phyloP scores from a whole-genome alignment of 2,329 filamentous ascomycete species.

The Fusarium succisae region DNA sequence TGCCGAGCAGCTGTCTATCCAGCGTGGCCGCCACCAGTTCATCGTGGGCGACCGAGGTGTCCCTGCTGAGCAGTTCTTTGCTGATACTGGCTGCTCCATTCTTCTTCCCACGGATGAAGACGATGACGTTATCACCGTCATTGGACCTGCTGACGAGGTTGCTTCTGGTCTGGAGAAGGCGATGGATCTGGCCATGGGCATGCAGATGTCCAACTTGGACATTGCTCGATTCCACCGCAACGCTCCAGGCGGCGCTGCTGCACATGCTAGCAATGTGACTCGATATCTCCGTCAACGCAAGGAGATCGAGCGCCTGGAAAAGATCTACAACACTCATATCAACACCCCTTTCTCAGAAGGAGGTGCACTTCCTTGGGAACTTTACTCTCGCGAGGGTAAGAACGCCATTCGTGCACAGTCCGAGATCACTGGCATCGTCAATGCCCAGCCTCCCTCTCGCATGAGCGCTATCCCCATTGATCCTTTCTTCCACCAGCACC shows the following conservation, averaged over 20 bases:
- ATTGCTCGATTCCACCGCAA: constrained; percentile 81
- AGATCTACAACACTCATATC: constrained; percentile 84
- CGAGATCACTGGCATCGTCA: constrained; percentile 78
- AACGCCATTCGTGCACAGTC: constrained; percentile 79
- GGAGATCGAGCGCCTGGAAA: constrained; percentile 85
- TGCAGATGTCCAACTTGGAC: constrained; percentile 86
- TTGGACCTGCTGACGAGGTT: constrained; percentile 80
- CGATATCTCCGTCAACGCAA: constrained; percentile 85
- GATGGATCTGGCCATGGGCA: constrained; percentile 86
- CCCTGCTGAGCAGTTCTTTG: constrained; percentile 85
- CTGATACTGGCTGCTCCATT: constrained; percentile 89
- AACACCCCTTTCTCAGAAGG: constrained; percentile 78
- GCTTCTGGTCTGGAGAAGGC: constrained; percentile 81
- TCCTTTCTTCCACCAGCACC: constrained; percentile 80
- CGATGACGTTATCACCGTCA: constrained; percentile 84
- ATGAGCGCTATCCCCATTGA: constrained; percentile 75
- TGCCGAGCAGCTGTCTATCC: constrained; percentile 81
- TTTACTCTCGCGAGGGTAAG: constrained; percentile 88
- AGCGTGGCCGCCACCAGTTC: constrained; percentile 91
- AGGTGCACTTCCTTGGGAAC: constrained; percentile 81
- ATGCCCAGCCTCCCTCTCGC: constrained; percentile 76
- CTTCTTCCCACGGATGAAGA: constrained; percentile 82
- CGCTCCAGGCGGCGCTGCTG: constrained; percentile 75
- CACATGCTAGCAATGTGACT: constrained; percentile 86
- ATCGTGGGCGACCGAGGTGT: constrained; percentile 87